Evolutionary conservation across 495 filamentous ascomycete species (phyloP), one percentile per base, ranked within the genome.

Genomic region (Aspergillus heteromorphus): DNA sequence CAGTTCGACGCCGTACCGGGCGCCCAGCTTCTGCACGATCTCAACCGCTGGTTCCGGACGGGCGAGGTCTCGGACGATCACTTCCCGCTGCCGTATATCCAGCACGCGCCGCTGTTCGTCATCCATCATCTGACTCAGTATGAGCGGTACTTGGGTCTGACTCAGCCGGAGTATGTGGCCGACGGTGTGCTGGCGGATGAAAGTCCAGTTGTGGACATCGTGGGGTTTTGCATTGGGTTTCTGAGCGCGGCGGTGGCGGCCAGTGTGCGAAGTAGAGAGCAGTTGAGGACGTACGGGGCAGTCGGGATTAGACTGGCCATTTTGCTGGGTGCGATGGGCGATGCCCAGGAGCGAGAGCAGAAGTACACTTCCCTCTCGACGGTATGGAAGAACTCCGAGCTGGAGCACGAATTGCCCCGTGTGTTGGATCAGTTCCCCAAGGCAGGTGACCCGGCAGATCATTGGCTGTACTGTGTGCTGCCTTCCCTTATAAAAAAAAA

Each of bases 141-240:
- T 48, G 18, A 10, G 27, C 55, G 60, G 52, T 64, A 59, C 29
- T 21, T 49, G 23, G 20, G 42, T 4, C 19, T 59, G n/a, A 49
- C 45, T 5, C 43, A 50, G 8, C n/a, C 20, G 0, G 49, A 40
- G 17, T 47, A 40, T 41, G 10, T 0, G 2, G 14, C 18, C 7
- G 20, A 25, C 2, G 52, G 57, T 11, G 29, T 10, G 1, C 19
- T 50, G 0, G 29, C 14, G 45, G 42, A 19, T 19, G 43, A 36
- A 48, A 54, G 48, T 19, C 53, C 49, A 9, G 59, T 50, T n/a
- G 49, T 57, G 30, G 67, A 72, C 40, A 74, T 72, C 1, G 56
- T 76, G 1, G 76, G 76, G 10, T 70, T 78, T 38, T 80, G 75
- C 49, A 70, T 68, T 19, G 76, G 75, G 0, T 51, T 78, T n/a